Conservation (phyloP, 176 grass and related monocot species). For the Lolium multiflorum region DNA sequence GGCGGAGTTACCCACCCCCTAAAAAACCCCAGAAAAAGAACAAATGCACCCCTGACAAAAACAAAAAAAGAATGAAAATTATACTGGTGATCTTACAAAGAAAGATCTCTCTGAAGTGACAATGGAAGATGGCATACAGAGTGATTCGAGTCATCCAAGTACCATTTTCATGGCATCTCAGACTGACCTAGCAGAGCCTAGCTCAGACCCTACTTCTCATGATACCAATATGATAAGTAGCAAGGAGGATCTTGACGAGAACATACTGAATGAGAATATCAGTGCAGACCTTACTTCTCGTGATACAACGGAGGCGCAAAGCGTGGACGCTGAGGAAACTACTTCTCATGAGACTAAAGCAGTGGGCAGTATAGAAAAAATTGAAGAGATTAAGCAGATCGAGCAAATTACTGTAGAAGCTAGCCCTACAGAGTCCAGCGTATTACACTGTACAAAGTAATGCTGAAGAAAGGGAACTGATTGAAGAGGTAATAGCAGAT, state of each 20-base stretch:
- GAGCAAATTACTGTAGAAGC: constrained; percentile 7
- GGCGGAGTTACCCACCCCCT: no score
- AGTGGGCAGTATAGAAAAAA: background rate
- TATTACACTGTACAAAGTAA: constrained; percentile 6
- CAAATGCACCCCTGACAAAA: no score
- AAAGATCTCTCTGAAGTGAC: constrained; percentile 3
- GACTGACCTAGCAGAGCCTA: constrained; percentile 25
- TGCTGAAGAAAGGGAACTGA: constrained; percentile 32
- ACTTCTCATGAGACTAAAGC: constrained; percentile 3
- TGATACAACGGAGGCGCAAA: background rate
- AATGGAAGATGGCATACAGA: background rate
- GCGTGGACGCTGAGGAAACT: constrained; percentile 23
- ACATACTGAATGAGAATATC: constrained; percentile 3
- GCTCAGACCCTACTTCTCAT: background rate
- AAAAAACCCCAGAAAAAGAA: no score
- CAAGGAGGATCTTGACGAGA: constrained; percentile 10
- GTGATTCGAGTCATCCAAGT: constrained; percentile 31
- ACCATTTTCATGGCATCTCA: constrained; percentile 23
- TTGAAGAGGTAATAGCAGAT: constrained; percentile 19
- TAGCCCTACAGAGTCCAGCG: background rate
- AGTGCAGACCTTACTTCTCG: background rate
- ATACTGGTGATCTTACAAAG: background rate
- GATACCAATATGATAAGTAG: constrained; percentile 18
- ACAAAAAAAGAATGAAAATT: no score
- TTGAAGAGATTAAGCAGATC: constrained; percentile 49